Percentiles rank a stretch among this genome's conserved stretches.
Evolutionary conservation across 306 rosid genomes (phyloP).

Genomic region (Citrullus mucosospermus): DNA sequence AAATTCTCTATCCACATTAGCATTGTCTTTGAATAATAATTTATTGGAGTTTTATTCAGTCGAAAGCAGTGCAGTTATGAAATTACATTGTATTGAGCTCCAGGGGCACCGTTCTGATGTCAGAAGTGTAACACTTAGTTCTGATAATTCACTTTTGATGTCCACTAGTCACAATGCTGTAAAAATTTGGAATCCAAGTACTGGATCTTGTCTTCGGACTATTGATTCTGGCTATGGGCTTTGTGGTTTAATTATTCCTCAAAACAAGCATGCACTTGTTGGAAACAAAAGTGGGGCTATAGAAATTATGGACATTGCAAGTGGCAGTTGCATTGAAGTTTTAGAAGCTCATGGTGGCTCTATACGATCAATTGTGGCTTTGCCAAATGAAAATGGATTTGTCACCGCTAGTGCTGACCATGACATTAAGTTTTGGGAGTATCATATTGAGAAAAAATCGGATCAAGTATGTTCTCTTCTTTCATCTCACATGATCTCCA

Average conservation of each 20-base stretch:
- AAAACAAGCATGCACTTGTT: constrained; percentile 77
- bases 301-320: constrained; percentile 75
- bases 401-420: constrained; percentile 90
- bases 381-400: constrained; percentile 69
- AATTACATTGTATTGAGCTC: constrained; percentile 59
- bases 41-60: constrained; percentile 65
- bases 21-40: constrained; percentile 84
- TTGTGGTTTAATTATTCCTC: constrained; percentile 64
- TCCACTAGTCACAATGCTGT: constrained; percentile 92
- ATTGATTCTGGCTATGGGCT: constrained; percentile 79
- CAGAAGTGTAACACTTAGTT: constrained; percentile 81
- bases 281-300: constrained; percentile 82
- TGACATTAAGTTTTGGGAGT: constrained; percentile 93
- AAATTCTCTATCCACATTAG: constrained; percentile 57
- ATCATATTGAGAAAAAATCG: constrained; percentile 45
- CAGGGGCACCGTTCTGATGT: constrained; percentile 90
- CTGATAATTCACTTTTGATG: constrained; percentile 74
- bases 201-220: constrained; percentile 90
- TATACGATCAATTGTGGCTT: constrained; percentile 48
- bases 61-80: constrained; percentile 30
- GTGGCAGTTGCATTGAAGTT: constrained; percentile 67
- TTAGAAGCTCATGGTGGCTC: constrained; percentile 84
- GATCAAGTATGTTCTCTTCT: constrained; percentile 53
- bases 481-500: constrained; percentile 1
- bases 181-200: constrained; percentile 89